Base-by-base conservation (phyloP, 192 early-diverging fungal genomes). In the Phycomyces blakesleeanus region DNA sequence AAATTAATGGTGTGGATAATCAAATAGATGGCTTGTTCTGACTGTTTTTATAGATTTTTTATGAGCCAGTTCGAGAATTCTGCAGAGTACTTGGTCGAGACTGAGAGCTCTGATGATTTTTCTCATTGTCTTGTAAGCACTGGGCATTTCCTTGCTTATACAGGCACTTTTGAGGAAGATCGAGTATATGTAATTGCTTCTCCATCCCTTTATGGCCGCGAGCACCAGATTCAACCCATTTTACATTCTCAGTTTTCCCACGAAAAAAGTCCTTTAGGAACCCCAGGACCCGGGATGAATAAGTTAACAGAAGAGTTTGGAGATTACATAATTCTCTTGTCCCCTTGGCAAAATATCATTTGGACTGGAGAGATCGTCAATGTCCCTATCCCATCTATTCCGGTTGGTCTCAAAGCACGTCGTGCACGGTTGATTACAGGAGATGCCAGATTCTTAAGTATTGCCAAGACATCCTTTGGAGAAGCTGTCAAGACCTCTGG, bases 131-230 rank as follows among this genome's bases (percentile, higher is more conserved):
- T 95, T 41, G 83, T 85, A 7, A 77, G 82, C 42, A 81, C 87
- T 14, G 84, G 85, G 37, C 91, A 95, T 55, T 81, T 88, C 47
- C 75, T 95, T 59, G 82, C 93, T 0, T 87, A 85, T 39, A 89
- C 89, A 11, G 76, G 82, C 52, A 80, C 78, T 16, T 89, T 86
- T 69, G 86, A 93, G 68, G 76, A 74, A 26, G 78, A 79, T 37
- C 87, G 89, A 0, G 64, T 87, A 0, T 92, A 89, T 57, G 82
- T 95, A n/a, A 79, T 95, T 63, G 89, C 89, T 9, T 86, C 84
- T 63, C 85, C 85, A 50, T 62, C 60, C 0, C 54, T 76, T 6
- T 64, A 50, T 57, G 64, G 62, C 6, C 50, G 65, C 12, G 52
- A 53, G 15, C 59, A 70, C 9, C 52, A 25, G 9, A 76, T 76